Evolutionary conservation across 306 rosid genomes (phyloP).

Genomic region (Phaseolus lunatus): DNA sequence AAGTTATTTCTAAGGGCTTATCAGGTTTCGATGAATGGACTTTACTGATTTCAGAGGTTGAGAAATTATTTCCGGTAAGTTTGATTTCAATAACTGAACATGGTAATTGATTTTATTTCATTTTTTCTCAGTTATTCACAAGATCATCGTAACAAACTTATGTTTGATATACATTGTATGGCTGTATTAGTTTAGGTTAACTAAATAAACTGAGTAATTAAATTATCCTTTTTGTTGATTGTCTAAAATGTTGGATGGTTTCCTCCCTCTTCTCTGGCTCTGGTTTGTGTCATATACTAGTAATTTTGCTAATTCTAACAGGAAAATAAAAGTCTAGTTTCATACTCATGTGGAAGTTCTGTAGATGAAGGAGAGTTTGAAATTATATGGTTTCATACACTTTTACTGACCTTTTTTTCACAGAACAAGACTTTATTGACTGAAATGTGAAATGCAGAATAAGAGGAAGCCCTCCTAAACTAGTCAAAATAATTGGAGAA

Average conservation of each 20-base stretch:
- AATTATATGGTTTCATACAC: slow-evolving; percentile 19
- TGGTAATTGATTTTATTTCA: slow-evolving; percentile 21
- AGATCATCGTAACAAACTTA: slow-evolving; percentile 4
- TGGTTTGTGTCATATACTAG: neutral
- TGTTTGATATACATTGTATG: slow-evolving; percentile 17
- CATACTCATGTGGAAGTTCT: slow-evolving; percentile 6
- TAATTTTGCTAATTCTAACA: neutral
- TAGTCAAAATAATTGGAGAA: no score
- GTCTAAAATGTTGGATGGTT: slow-evolving; percentile 11
- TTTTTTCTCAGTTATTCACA: neutral
- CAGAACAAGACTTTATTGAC: no score
- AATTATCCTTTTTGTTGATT: neutral
- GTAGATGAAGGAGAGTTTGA: slow-evolving; percentile 20
- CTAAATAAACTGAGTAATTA: slow-evolving; percentile 23
- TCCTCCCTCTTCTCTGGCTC: neutral
- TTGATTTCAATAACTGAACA: slow-evolving; percentile 27
- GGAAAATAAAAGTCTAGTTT: slow-evolving; percentile 14
- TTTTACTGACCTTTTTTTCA: no score
- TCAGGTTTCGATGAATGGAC: slow-evolving; percentile 74
- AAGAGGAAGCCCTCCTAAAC: no score
- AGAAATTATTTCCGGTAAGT: slow-evolving; percentile 68
- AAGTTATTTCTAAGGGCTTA: slow-evolving; percentile 53
- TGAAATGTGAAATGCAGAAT: no score
- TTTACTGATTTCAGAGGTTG: slow-evolving; percentile 65
- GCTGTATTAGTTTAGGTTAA: neutral